Evolutionary conservation across 2,329 filamentous ascomycete genomes (phyloP).

Genomic region (Xylariales sp.): DNA sequence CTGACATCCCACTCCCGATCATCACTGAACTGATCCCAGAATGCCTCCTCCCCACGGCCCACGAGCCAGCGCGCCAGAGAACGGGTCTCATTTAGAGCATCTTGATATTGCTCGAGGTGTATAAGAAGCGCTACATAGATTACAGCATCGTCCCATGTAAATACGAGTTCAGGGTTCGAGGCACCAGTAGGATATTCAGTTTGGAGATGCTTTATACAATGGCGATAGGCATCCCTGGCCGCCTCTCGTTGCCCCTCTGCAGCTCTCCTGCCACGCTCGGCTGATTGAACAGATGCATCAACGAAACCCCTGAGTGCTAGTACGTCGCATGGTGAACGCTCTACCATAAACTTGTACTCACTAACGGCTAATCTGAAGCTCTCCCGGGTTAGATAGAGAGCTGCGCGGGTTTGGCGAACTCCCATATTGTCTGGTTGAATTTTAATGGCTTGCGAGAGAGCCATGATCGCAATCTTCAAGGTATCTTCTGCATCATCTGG

Average conservation of each 20-base stretch:
- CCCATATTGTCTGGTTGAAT: conserved; percentile 53
- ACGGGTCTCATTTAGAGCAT: conserved; percentile 68
- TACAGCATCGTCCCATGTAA: conserved; percentile 77
- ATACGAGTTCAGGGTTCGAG: conserved; percentile 29
- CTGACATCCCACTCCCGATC: conserved; percentile 86
- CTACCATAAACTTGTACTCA: conserved; percentile 53
- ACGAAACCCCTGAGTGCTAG: conserved; percentile 51
- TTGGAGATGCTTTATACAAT: conserved; percentile 39
- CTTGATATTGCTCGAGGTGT: conserved; percentile 55
- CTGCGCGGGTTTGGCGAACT: conserved; percentile 55
- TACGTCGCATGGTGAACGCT: conserved; percentile 48
- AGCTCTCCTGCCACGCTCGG: conserved; percentile 42
- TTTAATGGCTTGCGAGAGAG: conserved; percentile 55
- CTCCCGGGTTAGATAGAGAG: conserved; percentile 47
- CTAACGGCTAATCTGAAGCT: conserved; percentile 43
- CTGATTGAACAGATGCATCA: conserved; percentile 45
- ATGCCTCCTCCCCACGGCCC: conserved; percentile 66
- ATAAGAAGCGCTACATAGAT: conserved; percentile 81
- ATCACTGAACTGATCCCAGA: conserved; percentile 73
- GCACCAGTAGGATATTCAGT: conserved; percentile 14
- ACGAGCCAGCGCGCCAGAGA: conserved; percentile 76
- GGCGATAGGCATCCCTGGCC: conserved; percentile 45
- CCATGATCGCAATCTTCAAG: conserved; percentile 51
- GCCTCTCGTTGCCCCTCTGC: conserved; percentile 22
- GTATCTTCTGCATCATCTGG: conserved; percentile 41